Evolutionary conservation across 805 yeast genomes (phyloP).

Genomic region (Saturnispora serradocipensis): DNA sequence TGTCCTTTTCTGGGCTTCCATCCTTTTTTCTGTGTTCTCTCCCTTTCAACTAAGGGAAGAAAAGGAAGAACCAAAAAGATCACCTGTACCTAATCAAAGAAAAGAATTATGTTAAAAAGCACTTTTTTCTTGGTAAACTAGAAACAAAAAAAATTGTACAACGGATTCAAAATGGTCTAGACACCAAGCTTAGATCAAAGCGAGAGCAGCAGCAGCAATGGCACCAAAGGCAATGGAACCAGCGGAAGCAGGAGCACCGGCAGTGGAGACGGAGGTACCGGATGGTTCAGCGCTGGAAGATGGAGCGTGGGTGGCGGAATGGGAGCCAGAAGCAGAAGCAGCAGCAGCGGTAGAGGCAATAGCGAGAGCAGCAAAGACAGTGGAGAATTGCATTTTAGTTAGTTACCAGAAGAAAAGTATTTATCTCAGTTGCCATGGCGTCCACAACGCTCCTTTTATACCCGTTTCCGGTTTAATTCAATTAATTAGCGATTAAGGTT

Average conservation of each 20-base stretch:
- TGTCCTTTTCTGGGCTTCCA: neutral
- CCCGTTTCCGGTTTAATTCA: neutral
- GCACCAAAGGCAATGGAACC: conserved; percentile 76
- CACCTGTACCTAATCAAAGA: neutral
- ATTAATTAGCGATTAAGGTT: neutral
- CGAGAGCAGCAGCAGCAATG: conserved; percentile 76
- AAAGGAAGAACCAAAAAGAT: neutral
- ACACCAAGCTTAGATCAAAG: conserved; percentile 27
- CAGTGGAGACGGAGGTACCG: conserved; percentile 37
- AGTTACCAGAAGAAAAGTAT: neutral
- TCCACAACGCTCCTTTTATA: neutral
- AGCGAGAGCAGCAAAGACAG: conserved; percentile 60
- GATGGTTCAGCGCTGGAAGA: conserved; percentile 35
- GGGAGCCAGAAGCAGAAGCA: conserved; percentile 30
- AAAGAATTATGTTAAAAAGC: neutral
- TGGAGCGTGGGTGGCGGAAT: conserved; percentile 38
- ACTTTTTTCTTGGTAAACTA: neutral
- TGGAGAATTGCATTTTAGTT: conserved; percentile 58
- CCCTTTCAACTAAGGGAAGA: neutral
- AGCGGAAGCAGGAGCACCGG: conserved; percentile 33
- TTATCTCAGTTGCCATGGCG: neutral
- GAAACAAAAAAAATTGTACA: no score
- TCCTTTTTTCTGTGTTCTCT: neutral
- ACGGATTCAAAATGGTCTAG: no score
- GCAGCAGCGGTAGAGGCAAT: conserved; percentile 63